These are phyloP conservation scores for Sarcodon aspratus DNA, from an alignment of 768 basidiomycete genomes.

Conservation along the genomic window DNA sequence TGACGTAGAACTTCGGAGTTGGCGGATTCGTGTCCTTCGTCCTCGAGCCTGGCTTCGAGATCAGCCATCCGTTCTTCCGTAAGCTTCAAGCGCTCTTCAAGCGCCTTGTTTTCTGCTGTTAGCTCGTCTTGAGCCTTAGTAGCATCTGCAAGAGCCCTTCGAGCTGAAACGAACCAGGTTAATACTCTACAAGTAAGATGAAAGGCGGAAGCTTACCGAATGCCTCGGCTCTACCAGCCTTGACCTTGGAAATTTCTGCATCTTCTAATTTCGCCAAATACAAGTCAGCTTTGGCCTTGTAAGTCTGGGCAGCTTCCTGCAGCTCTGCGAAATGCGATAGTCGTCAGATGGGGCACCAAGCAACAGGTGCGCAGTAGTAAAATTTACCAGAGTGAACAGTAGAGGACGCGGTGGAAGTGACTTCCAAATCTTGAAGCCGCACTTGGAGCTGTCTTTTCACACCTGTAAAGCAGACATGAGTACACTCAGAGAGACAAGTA, in stretches of 20 bases:
- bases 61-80: conserved; percentile 44
- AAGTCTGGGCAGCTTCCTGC: conserved; percentile 49
- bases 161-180: conserved; percentile 26
- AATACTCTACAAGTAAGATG: neutral
- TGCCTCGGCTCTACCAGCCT: conserved; percentile 51
- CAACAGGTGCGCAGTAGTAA: no score
- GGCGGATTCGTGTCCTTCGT: conserved; percentile 55
- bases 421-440: conserved; percentile 52
- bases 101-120: conserved; percentile 37
- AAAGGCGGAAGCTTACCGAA: conserved; percentile 28
- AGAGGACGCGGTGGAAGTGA: conserved; percentile 44
- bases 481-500: neutral
- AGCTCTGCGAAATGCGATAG: conserved; percentile 34
- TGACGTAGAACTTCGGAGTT: conserved; percentile 55
- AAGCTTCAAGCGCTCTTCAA: conserved; percentile 34
- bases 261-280: conserved; percentile 53
- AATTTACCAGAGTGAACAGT: conserved; percentile 44
- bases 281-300: conserved; percentile 50
- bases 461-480: conserved; percentile 23
- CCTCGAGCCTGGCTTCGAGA: conserved; percentile 53
- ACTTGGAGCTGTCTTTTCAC: conserved; percentile 47
- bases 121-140: conserved; percentile 47
- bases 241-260: conserved; percentile 57
- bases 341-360: neutral
- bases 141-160: conserved; percentile 46